Conservation (phyloP, 345 rosid species). For the Populus ilicifolia region DNA sequence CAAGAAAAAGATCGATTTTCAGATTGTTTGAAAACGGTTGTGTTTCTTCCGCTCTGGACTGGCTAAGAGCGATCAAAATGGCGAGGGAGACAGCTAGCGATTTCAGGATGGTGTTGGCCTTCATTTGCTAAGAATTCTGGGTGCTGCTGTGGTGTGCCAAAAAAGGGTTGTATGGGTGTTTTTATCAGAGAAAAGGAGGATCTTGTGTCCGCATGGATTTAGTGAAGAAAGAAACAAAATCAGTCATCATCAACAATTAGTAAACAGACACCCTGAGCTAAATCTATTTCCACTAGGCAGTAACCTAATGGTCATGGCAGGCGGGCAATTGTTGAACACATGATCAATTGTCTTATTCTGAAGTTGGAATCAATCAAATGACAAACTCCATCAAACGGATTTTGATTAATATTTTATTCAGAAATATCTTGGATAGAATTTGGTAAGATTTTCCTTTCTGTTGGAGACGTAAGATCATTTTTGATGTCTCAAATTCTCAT, state of each 20-base stretch:
- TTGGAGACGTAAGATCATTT: too few species aligned
- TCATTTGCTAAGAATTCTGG: slow-evolving; percentile 7
- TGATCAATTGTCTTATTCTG: neutral
- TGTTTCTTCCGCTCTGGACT: slow-evolving; percentile 22
- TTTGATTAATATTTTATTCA: too few species aligned
- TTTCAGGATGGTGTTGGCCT: neutral
- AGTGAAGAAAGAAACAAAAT: neutral
- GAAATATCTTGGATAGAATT: too few species aligned
- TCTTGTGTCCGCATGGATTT: neutral
- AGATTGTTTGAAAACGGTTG: slow-evolving; percentile 18
- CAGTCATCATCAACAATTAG: neutral
- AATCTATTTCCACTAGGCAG: too few species aligned
- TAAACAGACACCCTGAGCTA: neutral
- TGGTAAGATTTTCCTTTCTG: too few species aligned
- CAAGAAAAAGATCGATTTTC: slow-evolving; percentile 11
- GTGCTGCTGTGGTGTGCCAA: neutral
- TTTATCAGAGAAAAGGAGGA: neutral
- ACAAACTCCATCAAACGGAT: too few species aligned
- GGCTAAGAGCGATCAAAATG: slow-evolving; percentile 19
- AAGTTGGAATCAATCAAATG: neutral
- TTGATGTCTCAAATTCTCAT: too few species aligned
- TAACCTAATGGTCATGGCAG: too few species aligned
- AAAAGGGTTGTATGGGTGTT: neutral
- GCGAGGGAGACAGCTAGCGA: slow-evolving; percentile 21
- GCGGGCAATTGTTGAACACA: too few species aligned